Conservation (phyloP, 345 rosid genomes). For the Cardamine occulta region DNA sequence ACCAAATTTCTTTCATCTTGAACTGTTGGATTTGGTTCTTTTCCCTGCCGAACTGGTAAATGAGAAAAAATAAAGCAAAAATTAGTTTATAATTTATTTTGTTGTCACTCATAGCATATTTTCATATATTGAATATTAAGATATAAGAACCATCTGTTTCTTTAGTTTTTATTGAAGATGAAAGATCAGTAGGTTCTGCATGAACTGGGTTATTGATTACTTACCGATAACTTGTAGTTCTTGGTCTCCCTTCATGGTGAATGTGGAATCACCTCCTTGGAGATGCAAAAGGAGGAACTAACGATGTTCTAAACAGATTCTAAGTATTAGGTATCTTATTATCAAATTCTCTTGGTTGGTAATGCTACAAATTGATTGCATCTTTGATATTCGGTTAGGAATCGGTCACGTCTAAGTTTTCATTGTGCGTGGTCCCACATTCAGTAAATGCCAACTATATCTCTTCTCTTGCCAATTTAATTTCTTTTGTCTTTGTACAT, state of each 20-base stretch:
- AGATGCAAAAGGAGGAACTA: conserved; percentile 28
- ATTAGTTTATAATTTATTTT: conserved; percentile 10
- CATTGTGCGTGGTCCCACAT: conserved; percentile 28
- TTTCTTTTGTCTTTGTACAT: neutral
- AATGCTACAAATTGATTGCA: conserved; percentile 12
- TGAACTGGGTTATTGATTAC: conserved; percentile 8
- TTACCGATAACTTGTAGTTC: conserved; percentile 46
- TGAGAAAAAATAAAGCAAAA: neutral
- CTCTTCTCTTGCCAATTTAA: neutral
- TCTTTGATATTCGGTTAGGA: conserved; percentile 10
- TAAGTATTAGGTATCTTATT: conserved; percentile 18
- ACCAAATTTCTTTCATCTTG: conserved; percentile 5
- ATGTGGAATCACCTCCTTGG: conserved; percentile 19
- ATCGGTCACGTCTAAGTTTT: conserved; percentile 11
- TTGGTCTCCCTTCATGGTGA: conserved; percentile 41
- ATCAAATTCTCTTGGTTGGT: conserved; percentile 9
- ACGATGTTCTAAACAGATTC: neutral
- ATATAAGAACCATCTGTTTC: neutral
- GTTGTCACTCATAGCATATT: neutral
- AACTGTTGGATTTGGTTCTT: conserved; percentile 25
- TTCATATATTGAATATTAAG: neutral
- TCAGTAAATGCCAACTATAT: conserved; percentile 18
- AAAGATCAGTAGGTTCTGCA: conserved; percentile 6
- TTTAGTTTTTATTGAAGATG: conserved; percentile 4
- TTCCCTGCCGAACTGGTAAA: conserved; percentile 40